These are phyloP conservation scores for Ceratocystis destructans DNA, from an alignment of 2,329 filamentous ascomycete genomes.

Conservation along the genomic window DNA sequence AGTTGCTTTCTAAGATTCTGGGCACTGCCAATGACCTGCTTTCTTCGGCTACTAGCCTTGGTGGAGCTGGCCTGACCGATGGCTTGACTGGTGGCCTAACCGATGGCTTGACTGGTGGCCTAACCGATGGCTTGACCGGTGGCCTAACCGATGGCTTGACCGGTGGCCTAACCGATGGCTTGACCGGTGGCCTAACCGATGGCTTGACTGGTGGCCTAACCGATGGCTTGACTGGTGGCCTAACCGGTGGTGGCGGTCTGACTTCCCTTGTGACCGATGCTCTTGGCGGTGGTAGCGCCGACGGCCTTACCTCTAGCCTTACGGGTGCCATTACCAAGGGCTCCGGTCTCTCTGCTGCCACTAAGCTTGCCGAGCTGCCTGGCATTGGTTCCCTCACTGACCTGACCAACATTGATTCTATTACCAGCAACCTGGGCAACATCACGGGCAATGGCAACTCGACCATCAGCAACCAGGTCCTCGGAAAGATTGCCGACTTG, in stretches of 20 bases:
- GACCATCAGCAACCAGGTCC: not conserved
- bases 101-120: not conserved
- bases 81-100: not conserved
- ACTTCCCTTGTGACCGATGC: not conserved
- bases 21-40: not conserved
- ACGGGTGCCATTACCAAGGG: not conserved
- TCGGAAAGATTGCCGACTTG: not conserved
- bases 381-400: conserved; percentile 1
- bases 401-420: not conserved
- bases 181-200: not conserved
- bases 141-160: not conserved
- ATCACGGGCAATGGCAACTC: conserved; percentile 7
- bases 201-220: not conserved
- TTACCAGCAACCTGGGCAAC: not conserved
- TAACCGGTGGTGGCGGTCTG: not conserved
- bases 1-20: conserved; percentile 9
- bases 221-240: not conserved
- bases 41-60: not conserved
- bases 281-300: not conserved
- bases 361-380: not conserved
- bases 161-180: not conserved
- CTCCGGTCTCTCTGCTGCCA: not conserved
- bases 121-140: not conserved
- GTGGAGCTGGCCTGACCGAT: not conserved
- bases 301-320: not conserved